Percentiles rank a stretch among this genome's conserved stretches.
Evolutionary conservation across 2,329 filamentous ascomycete species (phyloP).

Genomic region (Phaeosphaeria sp.): DNA sequence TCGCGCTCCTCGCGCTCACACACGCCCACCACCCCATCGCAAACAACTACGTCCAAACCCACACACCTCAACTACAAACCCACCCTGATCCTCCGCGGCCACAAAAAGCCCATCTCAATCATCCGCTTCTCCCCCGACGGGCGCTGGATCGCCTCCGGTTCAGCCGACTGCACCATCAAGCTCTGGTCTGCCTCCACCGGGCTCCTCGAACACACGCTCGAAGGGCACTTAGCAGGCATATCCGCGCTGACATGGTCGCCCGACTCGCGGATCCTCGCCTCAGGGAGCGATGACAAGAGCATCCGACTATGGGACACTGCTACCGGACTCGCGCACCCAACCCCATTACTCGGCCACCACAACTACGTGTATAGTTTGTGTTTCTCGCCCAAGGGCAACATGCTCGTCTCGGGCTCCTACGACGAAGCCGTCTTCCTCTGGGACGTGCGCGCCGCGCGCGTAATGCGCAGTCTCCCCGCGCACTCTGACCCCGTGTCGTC

Average conservation of each 20-base stretch:
- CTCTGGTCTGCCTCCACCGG: conserved; percentile 86
- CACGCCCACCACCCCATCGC: conserved; percentile 28
- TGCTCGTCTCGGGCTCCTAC: conserved; percentile 92
- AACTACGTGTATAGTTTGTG: conserved; percentile 95
- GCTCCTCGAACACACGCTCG: conserved; percentile 82
- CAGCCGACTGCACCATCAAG: conserved; percentile 85
- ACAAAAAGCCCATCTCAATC: conserved; percentile 79
- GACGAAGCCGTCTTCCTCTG: conserved; percentile 97
- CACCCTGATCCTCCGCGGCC: conserved; percentile 76
- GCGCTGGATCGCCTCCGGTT: conserved; percentile 86
- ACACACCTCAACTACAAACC: conserved; percentile 71
- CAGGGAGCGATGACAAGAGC: conserved; percentile 93
- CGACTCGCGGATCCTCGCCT: conserved; percentile 84
- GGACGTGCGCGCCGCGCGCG: conserved; percentile 86
- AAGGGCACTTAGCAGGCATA: conserved; percentile 91
- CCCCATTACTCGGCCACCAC: conserved; percentile 81
- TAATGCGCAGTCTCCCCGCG: conserved; percentile 90
- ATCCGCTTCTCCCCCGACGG: conserved; percentile 93
- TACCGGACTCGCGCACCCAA: conserved; percentile 65
- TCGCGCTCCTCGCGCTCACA: conserved; percentile 27
- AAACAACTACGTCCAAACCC: conserved; percentile 57
- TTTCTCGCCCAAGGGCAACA: conserved; percentile 98
- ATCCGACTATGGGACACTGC: conserved; percentile 87
- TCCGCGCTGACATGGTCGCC: conserved; percentile 95
- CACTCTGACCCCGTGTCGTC: conserved; percentile 94